These are phyloP conservation scores for Dactylellina cionopaga DNA, from an alignment of 2,329 filamentous ascomycete species.

Conservation along the genomic window DNA sequence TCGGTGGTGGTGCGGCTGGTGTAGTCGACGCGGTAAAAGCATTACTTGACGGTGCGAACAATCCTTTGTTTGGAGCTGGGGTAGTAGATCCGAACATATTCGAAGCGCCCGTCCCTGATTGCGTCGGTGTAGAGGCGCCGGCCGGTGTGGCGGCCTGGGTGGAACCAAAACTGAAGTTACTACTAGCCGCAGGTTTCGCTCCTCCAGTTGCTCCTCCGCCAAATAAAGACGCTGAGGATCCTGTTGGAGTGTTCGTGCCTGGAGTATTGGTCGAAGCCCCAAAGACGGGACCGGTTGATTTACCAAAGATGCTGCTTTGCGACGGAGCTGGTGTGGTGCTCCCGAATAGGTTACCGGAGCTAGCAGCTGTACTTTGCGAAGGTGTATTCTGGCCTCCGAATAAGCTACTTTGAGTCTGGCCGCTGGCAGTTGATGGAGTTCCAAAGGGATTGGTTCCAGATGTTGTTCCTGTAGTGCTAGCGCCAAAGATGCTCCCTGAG, in stretches of 20 bases:
- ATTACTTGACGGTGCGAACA: slow-evolving; percentile 5
- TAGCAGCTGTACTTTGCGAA: slow-evolving; percentile 25
- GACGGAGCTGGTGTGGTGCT: slow-evolving; percentile 13
- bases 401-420: slow-evolving; percentile 20
- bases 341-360: slow-evolving; percentile 20
- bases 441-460: slow-evolving; percentile 31
- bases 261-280: slow-evolving; percentile 38
- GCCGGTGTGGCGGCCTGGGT: slow-evolving; percentile 36
- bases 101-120: slow-evolving; percentile 21
- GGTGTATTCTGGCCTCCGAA: slow-evolving; percentile 36
- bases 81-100: slow-evolving; percentile 41
- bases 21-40: slow-evolving; percentile 39
- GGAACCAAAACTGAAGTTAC: slow-evolving; percentile 40
- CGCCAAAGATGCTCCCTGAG: slow-evolving; percentile 28
- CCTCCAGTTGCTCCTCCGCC: slow-evolving; percentile 12
- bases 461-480: slow-evolving; percentile 17
- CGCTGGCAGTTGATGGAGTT: slow-evolving; percentile 19
- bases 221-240: slow-evolving; percentile 14
- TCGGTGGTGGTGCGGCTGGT: slow-evolving; percentile 33
- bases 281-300: slow-evolving; percentile 22
- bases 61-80: slow-evolving; percentile 32
- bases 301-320: slow-evolving; percentile 38
- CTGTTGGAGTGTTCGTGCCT: slow-evolving; percentile 36
- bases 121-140: slow-evolving; percentile 37
- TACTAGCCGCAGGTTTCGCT: slow-evolving; percentile 18